Base-by-base conservation (phyloP, 1,284 basidiomycete species). In the Ustilago xerochloae region DNA sequence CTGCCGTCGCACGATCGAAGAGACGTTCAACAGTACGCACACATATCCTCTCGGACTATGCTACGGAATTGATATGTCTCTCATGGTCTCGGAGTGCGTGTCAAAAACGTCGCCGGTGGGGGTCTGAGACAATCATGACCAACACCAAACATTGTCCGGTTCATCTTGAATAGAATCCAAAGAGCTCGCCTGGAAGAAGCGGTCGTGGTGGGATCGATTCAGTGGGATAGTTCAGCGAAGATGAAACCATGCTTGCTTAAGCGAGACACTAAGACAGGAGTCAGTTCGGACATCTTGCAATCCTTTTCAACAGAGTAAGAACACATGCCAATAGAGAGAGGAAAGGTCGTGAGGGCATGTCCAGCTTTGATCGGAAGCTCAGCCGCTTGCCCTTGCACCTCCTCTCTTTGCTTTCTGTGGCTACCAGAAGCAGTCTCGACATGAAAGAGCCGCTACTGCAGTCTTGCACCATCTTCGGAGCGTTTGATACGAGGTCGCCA, bases 221-320 rank as follows among this genome's bases (percentile, higher is more conserved):
- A n/a, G n/a, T n/a, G n/a, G n/a, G n/a, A n/a, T n/a, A n/a, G n/a
- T n/a, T n/a, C n/a, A n/a, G n/a, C n/a, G n/a, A n/a, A 43, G 22
- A 43, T 43, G 22, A 43, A 43, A 13, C 13, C 41, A 47, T 26
- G 24, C 52, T n/a, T n/a, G n/a, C n/a, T n/a, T 54, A 54, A 15
- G 41, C 41, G 41, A 45, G 52, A 54, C 41, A 35, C 24, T 30
- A 35, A n/a, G n/a, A n/a, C 32, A 13, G 39, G 39, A 32, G 52
- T 45, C 20, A 51, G 7, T 26, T 43, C 41, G 41, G 41, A 43
- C 22, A 43, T 43, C 41, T 43, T 28, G 4, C 22, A 9, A 24
- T 26, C 22, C 1, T 13, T 43, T 15, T 24, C 22, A 6, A 43
- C 41, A 18, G 6, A 24, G 41, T 43, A 20, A 6, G 4, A 13